Percentiles rank a stretch among this genome's conserved stretches.
These are phyloP conservation scores for Wickerhamiella dianesei DNA, from an alignment of 805 yeast species.

Conservation along the genomic window DNA sequence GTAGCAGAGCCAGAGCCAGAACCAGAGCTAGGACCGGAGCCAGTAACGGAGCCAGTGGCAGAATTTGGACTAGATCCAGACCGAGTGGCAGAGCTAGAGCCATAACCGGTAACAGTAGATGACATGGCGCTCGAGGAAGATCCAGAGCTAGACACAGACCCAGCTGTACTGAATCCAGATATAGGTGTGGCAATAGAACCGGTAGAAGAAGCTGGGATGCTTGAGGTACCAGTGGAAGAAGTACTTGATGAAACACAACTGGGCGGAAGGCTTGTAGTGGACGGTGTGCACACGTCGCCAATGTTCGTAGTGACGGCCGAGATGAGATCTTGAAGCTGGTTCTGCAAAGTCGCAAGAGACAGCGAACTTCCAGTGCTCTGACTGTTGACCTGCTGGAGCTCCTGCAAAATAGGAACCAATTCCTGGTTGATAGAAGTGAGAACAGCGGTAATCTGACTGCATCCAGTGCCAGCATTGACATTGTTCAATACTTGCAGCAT, in stretches of 20 bases:
- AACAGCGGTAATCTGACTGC: neutral
- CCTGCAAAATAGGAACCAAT: neutral
- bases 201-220: neutral
- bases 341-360: neutral
- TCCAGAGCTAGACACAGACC: no score
- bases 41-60: slow-evolving; percentile 5
- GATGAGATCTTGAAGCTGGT: neutral
- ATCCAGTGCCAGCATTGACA: neutral
- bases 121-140: no score
- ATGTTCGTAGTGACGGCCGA: neutral
- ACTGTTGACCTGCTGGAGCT: neutral
- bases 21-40: slow-evolving; percentile 14
- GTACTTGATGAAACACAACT: neutral
- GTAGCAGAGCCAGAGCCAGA: slow-evolving; percentile 10
- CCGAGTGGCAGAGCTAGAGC: slow-evolving; percentile 9
- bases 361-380: neutral
- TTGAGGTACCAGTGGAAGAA: neutral
- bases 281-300: neutral
- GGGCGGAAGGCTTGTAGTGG: neutral
- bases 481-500: neutral
- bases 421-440: neutral
- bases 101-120: slow-evolving; percentile 1
- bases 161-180: no score
- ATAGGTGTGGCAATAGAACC: neutral
- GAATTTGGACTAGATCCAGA: slow-evolving; percentile 17